Conservation (phyloP, 164 flowering plant species). For the Piper betle region DNA sequence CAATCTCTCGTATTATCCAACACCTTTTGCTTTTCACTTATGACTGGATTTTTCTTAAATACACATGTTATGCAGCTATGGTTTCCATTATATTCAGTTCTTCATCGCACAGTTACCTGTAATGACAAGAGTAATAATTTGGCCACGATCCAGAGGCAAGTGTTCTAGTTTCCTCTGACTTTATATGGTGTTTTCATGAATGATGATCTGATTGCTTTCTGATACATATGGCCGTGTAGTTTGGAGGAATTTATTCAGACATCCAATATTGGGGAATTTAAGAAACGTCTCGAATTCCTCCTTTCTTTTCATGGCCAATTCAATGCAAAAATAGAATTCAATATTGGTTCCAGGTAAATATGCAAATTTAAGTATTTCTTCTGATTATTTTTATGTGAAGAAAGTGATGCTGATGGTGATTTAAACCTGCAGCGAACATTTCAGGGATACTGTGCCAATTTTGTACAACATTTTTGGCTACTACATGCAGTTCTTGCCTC, state of each 20-base stretch:
- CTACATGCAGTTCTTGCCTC: constrained; percentile 65
- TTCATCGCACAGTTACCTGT: constrained; percentile 26
- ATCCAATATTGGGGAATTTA: constrained; percentile 83
- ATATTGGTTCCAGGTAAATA: too few relatives aligned
- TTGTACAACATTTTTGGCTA: constrained; percentile 72
- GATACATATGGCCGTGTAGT: too few relatives aligned
- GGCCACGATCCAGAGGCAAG: constrained; percentile 45
- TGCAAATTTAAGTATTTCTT: too few relatives aligned
- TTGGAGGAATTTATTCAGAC: constrained; percentile 72
- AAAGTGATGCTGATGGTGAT: too few relatives aligned
- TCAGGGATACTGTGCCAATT: constrained; percentile 37
- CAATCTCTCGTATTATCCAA: too few relatives aligned
- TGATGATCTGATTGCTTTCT: too few relatives aligned
- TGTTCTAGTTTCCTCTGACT: too few relatives aligned
- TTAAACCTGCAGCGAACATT: constrained; percentile 38
- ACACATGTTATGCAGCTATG: too few relatives aligned
- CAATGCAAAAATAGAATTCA: constrained; percentile 25
- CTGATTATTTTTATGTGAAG: too few relatives aligned
- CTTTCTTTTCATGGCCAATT: constrained; percentile 77
- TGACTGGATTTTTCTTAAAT: too few relatives aligned
- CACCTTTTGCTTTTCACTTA: too few relatives aligned
- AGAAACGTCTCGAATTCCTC: constrained; percentile 68
- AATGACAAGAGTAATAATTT: constrained; percentile 25
- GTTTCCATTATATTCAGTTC: constrained; percentile 79
- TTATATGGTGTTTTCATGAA: too few relatives aligned